phyloP scores from a whole-genome alignment of 2,329 filamentous ascomycete genomes.

The Verticillium dahliae region DNA sequence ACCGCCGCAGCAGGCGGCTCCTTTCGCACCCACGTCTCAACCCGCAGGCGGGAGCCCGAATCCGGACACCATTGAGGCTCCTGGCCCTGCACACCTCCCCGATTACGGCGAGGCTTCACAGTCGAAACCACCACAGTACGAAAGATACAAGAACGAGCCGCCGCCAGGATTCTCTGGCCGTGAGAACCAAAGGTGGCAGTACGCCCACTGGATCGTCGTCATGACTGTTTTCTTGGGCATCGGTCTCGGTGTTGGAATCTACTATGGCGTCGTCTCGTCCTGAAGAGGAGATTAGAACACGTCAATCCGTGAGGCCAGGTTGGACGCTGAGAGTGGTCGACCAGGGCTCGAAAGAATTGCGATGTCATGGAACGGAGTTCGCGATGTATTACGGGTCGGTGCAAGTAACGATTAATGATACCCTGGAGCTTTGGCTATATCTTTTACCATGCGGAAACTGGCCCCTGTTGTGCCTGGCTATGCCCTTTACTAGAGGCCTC shows the following conservation, averaged over 20 bases:
- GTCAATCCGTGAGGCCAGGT: too few species aligned
- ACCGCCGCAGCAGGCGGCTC: not conserved
- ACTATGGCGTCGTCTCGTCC: not conserved
- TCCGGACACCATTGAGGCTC: not conserved
- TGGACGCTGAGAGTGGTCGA: too few species aligned
- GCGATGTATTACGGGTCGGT: too few species aligned
- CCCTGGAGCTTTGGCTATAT: too few species aligned
- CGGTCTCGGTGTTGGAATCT: not conserved
- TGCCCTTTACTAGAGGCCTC: too few species aligned
- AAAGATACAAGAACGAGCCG: not conserved
- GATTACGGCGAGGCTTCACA: not conserved
- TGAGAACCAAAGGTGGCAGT: not conserved
- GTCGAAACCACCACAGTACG: not conserved
- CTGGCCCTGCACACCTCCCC: not conserved
- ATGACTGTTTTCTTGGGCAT: not conserved
- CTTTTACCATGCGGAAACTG: too few species aligned
- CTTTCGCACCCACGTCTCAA: too few species aligned
- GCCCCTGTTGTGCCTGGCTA: too few species aligned
- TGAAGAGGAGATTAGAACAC: not conserved
- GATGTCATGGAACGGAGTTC: too few species aligned
- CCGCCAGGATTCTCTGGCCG: not conserved
- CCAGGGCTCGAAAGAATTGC: too few species aligned
- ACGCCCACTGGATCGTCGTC: not conserved
- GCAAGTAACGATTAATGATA: too few species aligned
- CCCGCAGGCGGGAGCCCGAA: not conserved